Conservation (phyloP, 768 basidiomycete species). For the Amanita fuliginea region DNA sequence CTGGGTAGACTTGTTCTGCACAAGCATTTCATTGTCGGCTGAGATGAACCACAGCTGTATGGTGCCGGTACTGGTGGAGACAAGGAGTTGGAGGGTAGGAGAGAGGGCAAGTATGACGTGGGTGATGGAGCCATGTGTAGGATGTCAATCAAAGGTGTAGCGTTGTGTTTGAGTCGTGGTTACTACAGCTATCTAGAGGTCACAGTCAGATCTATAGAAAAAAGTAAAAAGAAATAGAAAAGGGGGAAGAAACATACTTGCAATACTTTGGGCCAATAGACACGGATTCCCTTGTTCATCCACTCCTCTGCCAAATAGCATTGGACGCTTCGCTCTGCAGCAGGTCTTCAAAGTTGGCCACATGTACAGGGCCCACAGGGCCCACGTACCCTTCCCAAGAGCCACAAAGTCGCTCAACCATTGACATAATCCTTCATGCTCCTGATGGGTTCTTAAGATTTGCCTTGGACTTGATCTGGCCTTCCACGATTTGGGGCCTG, state of each 20-base stretch:
- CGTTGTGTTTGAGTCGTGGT: conserved; percentile 38
- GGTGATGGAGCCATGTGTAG: conserved; percentile 52
- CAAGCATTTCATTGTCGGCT: conserved; percentile 17
- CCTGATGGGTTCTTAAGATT: not conserved
- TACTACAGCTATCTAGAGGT: conserved; percentile 37
- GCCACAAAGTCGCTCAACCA: conserved; percentile 49
- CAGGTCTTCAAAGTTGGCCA: conserved; percentile 5
- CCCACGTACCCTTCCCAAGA: conserved; percentile 27
- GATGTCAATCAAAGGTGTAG: conserved; percentile 54
- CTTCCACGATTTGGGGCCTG: conserved; percentile 27
- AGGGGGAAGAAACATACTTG: conserved; percentile 26
- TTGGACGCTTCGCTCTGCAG: conserved; percentile 29
- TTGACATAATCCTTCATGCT: conserved; percentile 21
- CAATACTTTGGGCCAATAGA: conserved; percentile 53
- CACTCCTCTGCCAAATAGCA: conserved; percentile 48
- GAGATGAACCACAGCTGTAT: conserved; percentile 46
- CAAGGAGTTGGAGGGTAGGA: conserved; percentile 23
- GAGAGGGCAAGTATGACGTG: conserved; percentile 25
- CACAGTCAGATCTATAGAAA: not conserved
- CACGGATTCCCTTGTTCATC: conserved; percentile 39
- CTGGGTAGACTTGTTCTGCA: conserved; percentile 74
- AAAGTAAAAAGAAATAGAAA: not conserved
- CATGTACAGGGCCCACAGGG: too few species aligned
- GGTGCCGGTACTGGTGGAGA: conserved; percentile 66
- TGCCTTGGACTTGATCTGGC: conserved; percentile 33